Base-by-base conservation (phyloP, 306 rosid species). In the Vachellia pachyceras region DNA sequence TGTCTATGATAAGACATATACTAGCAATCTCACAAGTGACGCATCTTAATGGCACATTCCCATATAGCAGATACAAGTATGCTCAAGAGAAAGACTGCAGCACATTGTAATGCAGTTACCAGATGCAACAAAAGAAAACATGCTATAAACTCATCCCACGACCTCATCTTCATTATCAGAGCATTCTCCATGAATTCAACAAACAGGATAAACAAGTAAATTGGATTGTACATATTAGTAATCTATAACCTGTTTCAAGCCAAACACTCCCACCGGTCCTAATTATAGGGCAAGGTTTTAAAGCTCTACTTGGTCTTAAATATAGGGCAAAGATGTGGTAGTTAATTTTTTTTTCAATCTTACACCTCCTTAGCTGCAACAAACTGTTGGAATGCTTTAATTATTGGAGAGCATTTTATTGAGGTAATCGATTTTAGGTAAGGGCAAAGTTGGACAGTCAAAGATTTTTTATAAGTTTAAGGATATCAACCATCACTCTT, bases 41-140 rank as follows among this genome's bases (percentile, higher is more conserved):
- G 33, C 33, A 29, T 0, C 33, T 29, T 29, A 29, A 29, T 29
- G 33, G 33, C 33, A 29, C 33, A 29, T 29, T 29, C 33, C 33
- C 33, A 29, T 29, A 29, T 29, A 29, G 33, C 33, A 29, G 33
- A 29, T 29, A 29, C 33, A 29, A 29, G 33, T 29, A 29, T 29
- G 33, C 33, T 29, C 1, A 29, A 29, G 33, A 29, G 33, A 29
- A 29, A 29, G 33, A 49, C 33, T 11, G 52, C 52, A 46, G 52
- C 15, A 12, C 1, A 46, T 12, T 29, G 57, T 70, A 49, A 45
- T 70, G 57, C 68, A 50, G 41, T 68, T 40, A 35, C 55, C 52
- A 61, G 75, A 46, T 29, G 69, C 64, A 83, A 15, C 77, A 45
- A 77, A 29, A 67, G 79, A 13, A 8, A 37, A 67, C 67, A 77